Percentiles rank a stretch among this genome's conserved stretches.
Evolutionary conservation across 208 protist species (phyloP).

Genomic region (Tritrichomonas musculus): DNA sequence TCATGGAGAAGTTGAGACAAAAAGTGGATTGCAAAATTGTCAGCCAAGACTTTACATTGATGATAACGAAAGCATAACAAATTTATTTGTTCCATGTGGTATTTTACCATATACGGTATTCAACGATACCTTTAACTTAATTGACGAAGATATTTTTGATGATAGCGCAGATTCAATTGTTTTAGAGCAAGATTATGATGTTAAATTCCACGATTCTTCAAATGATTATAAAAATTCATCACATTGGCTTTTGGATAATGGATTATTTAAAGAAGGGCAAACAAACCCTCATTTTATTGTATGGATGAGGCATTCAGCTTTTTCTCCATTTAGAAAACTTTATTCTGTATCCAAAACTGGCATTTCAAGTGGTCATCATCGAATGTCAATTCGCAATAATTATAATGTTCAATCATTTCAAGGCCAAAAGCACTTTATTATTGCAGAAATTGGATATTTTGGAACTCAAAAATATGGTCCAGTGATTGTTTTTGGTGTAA

Average conservation of each 20-base stretch:
- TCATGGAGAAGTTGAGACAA: background rate
- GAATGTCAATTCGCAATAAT: background rate
- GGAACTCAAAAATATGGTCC: background rate
- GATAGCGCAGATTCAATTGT: background rate
- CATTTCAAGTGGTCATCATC: background rate
- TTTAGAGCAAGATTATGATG: background rate
- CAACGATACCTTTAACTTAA: background rate
- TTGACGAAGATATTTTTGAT: background rate
- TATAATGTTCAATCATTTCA: background rate
- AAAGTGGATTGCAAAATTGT: background rate
- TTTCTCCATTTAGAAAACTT: background rate
- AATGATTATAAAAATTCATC: background rate
- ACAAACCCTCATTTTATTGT: background rate
- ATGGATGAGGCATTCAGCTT: conserved; percentile 21
- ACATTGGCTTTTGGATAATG: background rate
- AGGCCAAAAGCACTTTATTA: background rate
- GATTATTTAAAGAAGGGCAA: background rate
- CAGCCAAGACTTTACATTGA: background rate
- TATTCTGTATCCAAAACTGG: background rate
- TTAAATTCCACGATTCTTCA: background rate
- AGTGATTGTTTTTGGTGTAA: background rate
- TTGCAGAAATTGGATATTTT: background rate
- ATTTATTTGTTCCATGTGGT: background rate
- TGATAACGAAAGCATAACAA: background rate
- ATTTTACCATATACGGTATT: background rate